Conservation (phyloP, 2,329 filamentous ascomycete genomes). For the Pseudofabraea citricarpa region DNA sequence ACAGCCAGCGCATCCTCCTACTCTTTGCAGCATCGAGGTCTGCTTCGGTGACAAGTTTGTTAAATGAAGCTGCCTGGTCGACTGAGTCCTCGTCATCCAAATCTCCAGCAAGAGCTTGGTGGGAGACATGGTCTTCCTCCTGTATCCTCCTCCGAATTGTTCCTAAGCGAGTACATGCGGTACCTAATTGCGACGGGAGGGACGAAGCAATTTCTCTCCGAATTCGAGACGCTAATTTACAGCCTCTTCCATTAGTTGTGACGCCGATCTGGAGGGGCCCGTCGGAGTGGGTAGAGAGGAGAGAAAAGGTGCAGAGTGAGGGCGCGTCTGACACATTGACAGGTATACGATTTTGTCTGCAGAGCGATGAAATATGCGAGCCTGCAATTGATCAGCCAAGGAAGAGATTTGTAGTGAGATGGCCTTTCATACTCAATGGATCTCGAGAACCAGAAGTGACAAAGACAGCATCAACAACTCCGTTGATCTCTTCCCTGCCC, state of each 20-base stretch:
- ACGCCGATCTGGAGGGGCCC: conserved; percentile 92
- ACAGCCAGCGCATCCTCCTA: conserved; percentile 84
- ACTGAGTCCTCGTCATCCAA: conserved; percentile 51
- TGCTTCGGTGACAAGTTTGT: conserved; percentile 70
- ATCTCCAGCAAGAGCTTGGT: conserved; percentile 24
- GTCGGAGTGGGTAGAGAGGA: conserved; percentile 84
- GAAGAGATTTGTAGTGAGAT: too few relatives aligned
- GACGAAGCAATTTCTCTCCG: conserved; percentile 80
- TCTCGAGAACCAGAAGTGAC: conserved; percentile 60
- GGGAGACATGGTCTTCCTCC: conserved; percentile 59
- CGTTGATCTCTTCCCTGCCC: conserved; percentile 73
- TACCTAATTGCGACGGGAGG: conserved; percentile 70
- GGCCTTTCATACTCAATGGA: conserved; percentile 33
- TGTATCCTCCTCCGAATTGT: conserved; percentile 66
- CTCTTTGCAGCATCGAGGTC: conserved; percentile 72
- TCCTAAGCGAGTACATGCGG: conserved; percentile 73
- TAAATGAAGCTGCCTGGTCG: conserved; percentile 79
- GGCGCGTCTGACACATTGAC: conserved; percentile 90
- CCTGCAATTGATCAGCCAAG: conserved; percentile 38
- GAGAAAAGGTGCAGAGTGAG: conserved; percentile 79
- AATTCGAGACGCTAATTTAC: conserved; percentile 87
- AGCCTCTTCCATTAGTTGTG: conserved; percentile 90
- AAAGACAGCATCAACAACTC: conserved; percentile 87
- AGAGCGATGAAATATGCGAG: conserved; percentile 66
- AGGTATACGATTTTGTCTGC: conserved; percentile 76